phyloP scores from a whole-genome alignment of 805 yeast genomes.

The Saccharomycopsis selenospora region DNA sequence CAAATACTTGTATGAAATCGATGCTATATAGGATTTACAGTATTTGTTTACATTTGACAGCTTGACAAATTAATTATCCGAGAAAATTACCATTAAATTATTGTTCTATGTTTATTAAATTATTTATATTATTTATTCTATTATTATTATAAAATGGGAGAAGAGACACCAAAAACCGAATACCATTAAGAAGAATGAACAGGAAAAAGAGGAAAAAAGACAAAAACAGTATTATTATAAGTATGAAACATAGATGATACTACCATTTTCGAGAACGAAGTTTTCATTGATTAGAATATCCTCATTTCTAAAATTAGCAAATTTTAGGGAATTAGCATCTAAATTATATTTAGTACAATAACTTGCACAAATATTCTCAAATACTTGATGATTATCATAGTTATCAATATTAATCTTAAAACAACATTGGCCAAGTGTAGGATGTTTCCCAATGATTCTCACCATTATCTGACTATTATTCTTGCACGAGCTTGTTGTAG shows the following conservation, averaged over 20 bases:
- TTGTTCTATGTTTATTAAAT: too few relatives aligned
- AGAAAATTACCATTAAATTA: too few relatives aligned
- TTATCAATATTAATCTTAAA: slow-evolving; percentile 13
- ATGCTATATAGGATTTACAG: too few relatives aligned
- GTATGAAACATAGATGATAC: background rate
- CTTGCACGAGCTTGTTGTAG: background rate
- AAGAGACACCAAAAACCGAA: too few relatives aligned
- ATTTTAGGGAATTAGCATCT: slow-evolving; percentile 2
- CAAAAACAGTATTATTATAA: background rate
- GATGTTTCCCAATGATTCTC: slow-evolving; percentile 15
- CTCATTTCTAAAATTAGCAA: slow-evolving; percentile 16
- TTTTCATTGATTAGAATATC: background rate
- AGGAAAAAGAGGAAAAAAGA: background rate
- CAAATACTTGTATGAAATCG: too few relatives aligned
- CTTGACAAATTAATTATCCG: too few relatives aligned
- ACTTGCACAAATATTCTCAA: slow-evolving; percentile 11
- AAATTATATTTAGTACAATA: slow-evolving; percentile 14
- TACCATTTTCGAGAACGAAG: background rate
- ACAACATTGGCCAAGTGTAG: slow-evolving; percentile 15
- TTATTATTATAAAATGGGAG: too few relatives aligned
- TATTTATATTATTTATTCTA: too few relatives aligned
- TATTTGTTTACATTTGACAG: too few relatives aligned
- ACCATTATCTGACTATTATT: background rate
- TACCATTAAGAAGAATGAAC: too few relatives aligned
- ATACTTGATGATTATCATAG: slow-evolving; percentile 5